phyloP scores from a whole-genome alignment of 208 protist species.

The Zelonia costaricensis region DNA sequence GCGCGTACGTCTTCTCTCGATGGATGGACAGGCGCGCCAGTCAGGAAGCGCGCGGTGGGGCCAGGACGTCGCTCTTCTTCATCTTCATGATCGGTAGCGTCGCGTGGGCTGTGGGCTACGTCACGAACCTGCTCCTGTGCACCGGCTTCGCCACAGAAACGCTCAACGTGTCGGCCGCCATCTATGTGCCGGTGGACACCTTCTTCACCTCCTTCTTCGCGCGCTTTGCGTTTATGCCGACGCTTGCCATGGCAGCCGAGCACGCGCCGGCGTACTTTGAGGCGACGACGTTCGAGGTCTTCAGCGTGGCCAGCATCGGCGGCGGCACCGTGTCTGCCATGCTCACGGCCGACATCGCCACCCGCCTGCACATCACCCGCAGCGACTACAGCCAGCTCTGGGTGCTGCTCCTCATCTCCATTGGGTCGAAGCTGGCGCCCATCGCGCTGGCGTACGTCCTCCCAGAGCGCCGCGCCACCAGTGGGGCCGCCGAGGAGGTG shows the following conservation, averaged over 20 bases:
- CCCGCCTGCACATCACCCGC: slow-evolving; percentile 26
- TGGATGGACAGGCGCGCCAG: slow-evolving; percentile 40
- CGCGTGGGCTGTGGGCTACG: slow-evolving; percentile 47
- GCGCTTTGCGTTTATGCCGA: slow-evolving; percentile 66
- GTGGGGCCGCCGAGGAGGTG: no score
- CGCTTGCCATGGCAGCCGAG: slow-evolving; percentile 49
- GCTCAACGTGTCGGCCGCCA: slow-evolving; percentile 22
- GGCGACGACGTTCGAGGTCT: slow-evolving; percentile 49
- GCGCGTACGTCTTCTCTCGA: slow-evolving; percentile 40
- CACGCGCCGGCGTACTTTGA: slow-evolving; percentile 52
- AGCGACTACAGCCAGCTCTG: slow-evolving; percentile 30
- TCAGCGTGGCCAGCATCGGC: slow-evolving; percentile 40
- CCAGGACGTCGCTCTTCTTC: slow-evolving; percentile 36
- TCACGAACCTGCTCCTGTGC: slow-evolving; percentile 49
- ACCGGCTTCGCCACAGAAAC: slow-evolving; percentile 35
- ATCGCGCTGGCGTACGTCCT: slow-evolving; percentile 49
- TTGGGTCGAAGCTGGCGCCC: slow-evolving; percentile 39
- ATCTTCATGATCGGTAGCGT: slow-evolving; percentile 48
- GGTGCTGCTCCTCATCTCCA: slow-evolving; percentile 31
- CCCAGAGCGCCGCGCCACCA: slow-evolving; percentile 19
- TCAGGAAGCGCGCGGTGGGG: slow-evolving; percentile 25
- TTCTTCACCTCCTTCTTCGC: slow-evolving; percentile 43
- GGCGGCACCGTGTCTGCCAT: slow-evolving; percentile 40
- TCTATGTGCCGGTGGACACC: slow-evolving; percentile 50
- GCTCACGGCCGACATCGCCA: slow-evolving; percentile 32